phyloP scores from a whole-genome alignment of 331 rosid species.

The Quercus tomentella region DNA sequence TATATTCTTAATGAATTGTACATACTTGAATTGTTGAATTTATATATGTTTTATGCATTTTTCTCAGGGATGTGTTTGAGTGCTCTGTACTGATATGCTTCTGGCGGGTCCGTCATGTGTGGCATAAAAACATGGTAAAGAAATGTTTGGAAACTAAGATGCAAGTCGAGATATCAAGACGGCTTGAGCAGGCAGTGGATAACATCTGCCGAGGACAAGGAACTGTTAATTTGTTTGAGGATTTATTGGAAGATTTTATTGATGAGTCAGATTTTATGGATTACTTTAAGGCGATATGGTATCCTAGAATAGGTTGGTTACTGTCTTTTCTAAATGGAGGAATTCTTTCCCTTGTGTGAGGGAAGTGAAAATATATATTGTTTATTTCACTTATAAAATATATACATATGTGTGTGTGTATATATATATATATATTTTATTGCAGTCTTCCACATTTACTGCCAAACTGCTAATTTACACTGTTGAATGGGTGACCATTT shows the following conservation, averaged over 20 bases:
- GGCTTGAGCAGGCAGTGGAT: constrained; percentile 62
- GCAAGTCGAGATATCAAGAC: constrained; percentile 61
- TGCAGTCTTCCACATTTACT: background rate
- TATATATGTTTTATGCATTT: constrained; percentile 14
- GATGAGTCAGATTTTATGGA: constrained; percentile 74
- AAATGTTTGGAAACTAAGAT: constrained; percentile 46
- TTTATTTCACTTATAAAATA: background rate
- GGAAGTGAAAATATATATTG: background rate
- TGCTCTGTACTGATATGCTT: constrained; percentile 75
- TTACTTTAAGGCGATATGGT: constrained; percentile 89
- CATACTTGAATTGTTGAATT: background rate
- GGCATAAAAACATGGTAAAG: constrained; percentile 77
- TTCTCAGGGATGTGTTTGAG: constrained; percentile 83
- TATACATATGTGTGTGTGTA: no score
- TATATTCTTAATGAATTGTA: background rate
- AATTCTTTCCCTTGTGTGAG: background rate
- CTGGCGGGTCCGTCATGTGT: constrained; percentile 88
- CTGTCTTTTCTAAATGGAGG: constrained; percentile 21
- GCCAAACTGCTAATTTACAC: background rate
- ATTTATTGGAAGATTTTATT: constrained; percentile 65
- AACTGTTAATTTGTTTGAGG: constrained; percentile 51
- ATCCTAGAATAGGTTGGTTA: constrained; percentile 75
- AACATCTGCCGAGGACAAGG: constrained; percentile 54
- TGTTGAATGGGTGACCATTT: background rate
- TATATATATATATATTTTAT: no score